Percentiles rank a stretch among this genome's conserved stretches.
Evolutionary conservation across 192 early-diverging fungal genomes (phyloP).

Genomic region (Gaertneriomyces sp.): DNA sequence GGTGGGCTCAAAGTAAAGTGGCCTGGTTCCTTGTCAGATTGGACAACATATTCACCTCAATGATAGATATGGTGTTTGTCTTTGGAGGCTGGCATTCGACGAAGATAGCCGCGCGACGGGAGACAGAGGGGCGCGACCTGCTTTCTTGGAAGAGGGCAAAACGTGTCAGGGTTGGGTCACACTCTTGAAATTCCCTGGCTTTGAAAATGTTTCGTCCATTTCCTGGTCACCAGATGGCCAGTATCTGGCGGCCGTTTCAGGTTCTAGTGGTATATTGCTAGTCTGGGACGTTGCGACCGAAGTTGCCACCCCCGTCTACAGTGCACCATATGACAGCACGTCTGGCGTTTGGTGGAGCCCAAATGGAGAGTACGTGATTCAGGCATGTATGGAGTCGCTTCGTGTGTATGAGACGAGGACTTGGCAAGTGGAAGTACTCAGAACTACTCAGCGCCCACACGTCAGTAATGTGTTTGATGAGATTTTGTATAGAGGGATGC

Average conservation of each 20-base stretch:
- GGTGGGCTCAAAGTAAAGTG: slow-evolving; percentile 44
- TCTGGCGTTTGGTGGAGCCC: slow-evolving; percentile 48
- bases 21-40: background rate
- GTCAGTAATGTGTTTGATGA: background rate
- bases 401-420: slow-evolving; percentile 52
- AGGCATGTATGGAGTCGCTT: slow-evolving; percentile 34
- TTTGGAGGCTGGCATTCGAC: slow-evolving; percentile 39
- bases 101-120: background rate
- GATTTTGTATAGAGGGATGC: background rate
- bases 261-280: slow-evolving; percentile 27
- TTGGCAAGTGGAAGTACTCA: slow-evolving; percentile 36
- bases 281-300: slow-evolving; percentile 47
- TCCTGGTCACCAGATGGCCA: slow-evolving; percentile 54
- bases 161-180: slow-evolving; percentile 38
- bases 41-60: background rate
- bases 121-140: background rate
- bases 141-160: slow-evolving; percentile 2
- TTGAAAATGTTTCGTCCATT: slow-evolving; percentile 37
- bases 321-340: slow-evolving; percentile 34
- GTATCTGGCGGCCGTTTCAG: slow-evolving; percentile 40
- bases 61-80: slow-evolving; percentile 47
- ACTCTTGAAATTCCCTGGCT: slow-evolving; percentile 35
- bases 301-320: slow-evolving; percentile 25
- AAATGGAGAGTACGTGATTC: slow-evolving; percentile 45
- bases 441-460: slow-evolving; percentile 36